Evolutionary conservation across 2,329 filamentous ascomycete genomes (phyloP).

Genomic region (Lachnellula subtilissima): DNA sequence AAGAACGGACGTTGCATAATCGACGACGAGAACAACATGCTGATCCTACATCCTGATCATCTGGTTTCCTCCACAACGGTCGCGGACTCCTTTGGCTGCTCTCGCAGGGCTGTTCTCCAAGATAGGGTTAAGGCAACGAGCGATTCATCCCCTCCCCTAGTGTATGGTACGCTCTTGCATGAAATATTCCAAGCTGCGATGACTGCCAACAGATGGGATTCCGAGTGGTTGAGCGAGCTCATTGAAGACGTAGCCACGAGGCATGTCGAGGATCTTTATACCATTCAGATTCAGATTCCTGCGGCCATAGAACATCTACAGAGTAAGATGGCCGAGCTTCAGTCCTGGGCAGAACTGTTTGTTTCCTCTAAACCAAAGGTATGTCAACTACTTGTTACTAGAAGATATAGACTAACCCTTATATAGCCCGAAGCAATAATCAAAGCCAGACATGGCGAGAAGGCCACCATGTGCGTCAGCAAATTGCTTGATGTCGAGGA

Average conservation of each 20-base stretch:
- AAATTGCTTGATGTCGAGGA: constrained; percentile 96
- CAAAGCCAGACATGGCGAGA: constrained; percentile 72
- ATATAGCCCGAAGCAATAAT: constrained; percentile 62
- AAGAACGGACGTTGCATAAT: constrained; percentile 72
- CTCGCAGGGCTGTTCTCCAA: constrained; percentile 85
- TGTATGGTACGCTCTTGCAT: constrained; percentile 91
- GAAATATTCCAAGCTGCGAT: constrained; percentile 93
- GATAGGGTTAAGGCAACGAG: constrained; percentile 90
- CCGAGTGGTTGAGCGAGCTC: constrained; percentile 57
- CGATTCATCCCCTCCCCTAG: constrained; percentile 71
- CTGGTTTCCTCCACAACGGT: constrained; percentile 92
- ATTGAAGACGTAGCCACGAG: constrained; percentile 67
- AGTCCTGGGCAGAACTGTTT: constrained; percentile 79
- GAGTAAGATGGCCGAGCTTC: constrained; percentile 77
- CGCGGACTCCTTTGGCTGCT: constrained; percentile 92
- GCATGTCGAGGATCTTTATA: constrained; percentile 85
- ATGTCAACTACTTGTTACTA: constrained; percentile 26
- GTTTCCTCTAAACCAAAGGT: constrained; percentile 67
- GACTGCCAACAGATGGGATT: constrained; percentile 76
- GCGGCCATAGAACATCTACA: constrained; percentile 75
- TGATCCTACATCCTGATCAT: constrained; percentile 93
- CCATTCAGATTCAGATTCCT: constrained; percentile 69
- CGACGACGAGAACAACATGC: constrained; percentile 74
- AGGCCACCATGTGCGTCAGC: constrained; percentile 76
- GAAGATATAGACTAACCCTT: constrained; percentile 13